These are phyloP conservation scores for Lactarius deliciosus DNA, from an alignment of 768 basidiomycete species.

Conservation along the genomic window DNA sequence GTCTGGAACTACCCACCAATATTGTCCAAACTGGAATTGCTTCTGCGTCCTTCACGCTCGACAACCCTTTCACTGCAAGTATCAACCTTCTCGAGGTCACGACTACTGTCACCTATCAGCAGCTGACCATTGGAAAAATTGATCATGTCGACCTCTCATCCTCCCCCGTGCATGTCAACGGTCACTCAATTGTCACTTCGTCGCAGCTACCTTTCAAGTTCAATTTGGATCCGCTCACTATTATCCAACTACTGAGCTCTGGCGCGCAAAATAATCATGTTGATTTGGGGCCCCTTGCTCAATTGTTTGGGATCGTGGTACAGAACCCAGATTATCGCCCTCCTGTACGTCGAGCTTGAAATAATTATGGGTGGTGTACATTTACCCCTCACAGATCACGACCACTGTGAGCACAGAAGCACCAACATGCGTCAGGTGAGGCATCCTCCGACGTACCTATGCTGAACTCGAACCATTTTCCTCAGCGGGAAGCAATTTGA, in stretches of 20 bases:
- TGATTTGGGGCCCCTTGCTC: conserved; percentile 57
- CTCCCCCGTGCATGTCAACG: conserved; percentile 56
- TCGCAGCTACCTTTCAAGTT: conserved; percentile 57
- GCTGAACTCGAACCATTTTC: not conserved
- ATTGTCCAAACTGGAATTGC: conserved; percentile 63
- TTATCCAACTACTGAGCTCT: conserved; percentile 53
- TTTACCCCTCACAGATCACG: conserved; percentile 43
- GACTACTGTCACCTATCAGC: conserved; percentile 55
- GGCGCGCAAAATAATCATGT: conserved; percentile 55
- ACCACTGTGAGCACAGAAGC: conserved; percentile 51
- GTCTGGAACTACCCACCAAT: conserved; percentile 59
- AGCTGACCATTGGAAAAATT: conserved; percentile 58
- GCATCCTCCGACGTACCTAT: not conserved
- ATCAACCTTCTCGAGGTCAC: conserved; percentile 59
- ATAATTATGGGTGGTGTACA: not conserved
- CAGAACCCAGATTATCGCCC: conserved; percentile 52
- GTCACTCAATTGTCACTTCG: conserved; percentile 60
- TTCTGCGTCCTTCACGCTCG: conserved; percentile 53
- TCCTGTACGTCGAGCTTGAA: conserved; percentile 42
- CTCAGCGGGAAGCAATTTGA: conserved; percentile 66
- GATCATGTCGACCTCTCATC: conserved; percentile 53
- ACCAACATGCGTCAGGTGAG: conserved; percentile 60
- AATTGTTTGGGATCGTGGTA: conserved; percentile 54
- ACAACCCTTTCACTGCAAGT: conserved; percentile 71
- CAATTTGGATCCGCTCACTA: conserved; percentile 60